phyloP scores from a whole-genome alignment of 2,329 filamentous ascomycete genomes.

The Trichoderma sp. region DNA sequence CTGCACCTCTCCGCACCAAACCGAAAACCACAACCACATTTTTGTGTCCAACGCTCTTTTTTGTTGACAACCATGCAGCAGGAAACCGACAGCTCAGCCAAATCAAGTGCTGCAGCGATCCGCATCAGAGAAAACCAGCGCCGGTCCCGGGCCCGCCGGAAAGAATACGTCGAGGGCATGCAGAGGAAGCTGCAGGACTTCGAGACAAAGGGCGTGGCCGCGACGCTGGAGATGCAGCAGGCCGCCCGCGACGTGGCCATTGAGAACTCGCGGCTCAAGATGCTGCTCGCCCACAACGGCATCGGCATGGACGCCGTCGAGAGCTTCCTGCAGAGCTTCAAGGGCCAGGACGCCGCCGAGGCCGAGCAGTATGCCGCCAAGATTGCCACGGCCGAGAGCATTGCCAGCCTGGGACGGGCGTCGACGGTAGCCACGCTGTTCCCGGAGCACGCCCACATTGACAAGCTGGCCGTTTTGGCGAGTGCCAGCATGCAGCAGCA shows the following conservation, averaged over 20 bases:
- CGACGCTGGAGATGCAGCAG: constrained; percentile 58
- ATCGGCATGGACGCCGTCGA: constrained; percentile 47
- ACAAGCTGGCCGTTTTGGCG: constrained; percentile 46
- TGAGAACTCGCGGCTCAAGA: constrained; percentile 53
- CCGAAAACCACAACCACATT: neutral
- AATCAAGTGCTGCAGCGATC: constrained; percentile 41
- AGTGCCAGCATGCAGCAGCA: constrained; percentile 42
- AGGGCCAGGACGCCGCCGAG: constrained; percentile 40
- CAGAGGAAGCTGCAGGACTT: constrained; percentile 52
- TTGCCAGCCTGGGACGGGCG: constrained; percentile 8
- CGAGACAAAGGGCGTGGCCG: constrained; percentile 53
- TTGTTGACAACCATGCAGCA: constrained; percentile 12
- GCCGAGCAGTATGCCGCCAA: constrained; percentile 28
- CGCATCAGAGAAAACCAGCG: constrained; percentile 58
- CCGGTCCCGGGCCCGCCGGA: constrained; percentile 55
- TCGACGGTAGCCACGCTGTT: constrained; percentile 26
- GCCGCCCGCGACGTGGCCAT: constrained; percentile 54
- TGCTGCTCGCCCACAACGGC: constrained; percentile 47
- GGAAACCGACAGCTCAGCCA: constrained; percentile 30
- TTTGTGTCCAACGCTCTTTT: too few species aligned
- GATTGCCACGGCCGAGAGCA: constrained; percentile 21
- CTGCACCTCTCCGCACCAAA: neutral
- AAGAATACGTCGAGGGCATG: constrained; percentile 54
- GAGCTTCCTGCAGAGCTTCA: constrained; percentile 45
- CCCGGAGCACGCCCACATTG: constrained; percentile 35